Evolutionary conservation across 2,329 filamentous ascomycete genomes (phyloP), one percentile per base, ranked within the genome.

Genomic region (Alternaria triticina): DNA sequence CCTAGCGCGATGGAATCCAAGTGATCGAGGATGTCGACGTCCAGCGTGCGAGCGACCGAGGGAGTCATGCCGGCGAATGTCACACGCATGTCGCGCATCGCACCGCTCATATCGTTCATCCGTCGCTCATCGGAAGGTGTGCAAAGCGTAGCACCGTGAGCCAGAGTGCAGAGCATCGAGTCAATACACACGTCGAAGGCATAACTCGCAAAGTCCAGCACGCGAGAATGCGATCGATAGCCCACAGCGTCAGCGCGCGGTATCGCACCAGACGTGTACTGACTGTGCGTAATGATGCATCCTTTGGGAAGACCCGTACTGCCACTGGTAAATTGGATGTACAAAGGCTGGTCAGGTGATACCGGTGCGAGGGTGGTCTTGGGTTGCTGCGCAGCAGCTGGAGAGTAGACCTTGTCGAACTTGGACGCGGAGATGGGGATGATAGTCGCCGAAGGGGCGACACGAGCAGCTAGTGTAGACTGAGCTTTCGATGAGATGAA

Each of bases 41-140:
- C 73, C 8, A 80, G 64, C 4, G 76, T 76, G 68, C 83, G 70
- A 25, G 75, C 77, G 3, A 80, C 74, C 5, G 77, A 78, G 13
- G 78, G 77, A 12, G 78, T 80, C 76, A 80, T 75, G 13, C 77
- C 74, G 8, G 76, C 77, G 44, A 77, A 66, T 17, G 70, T 79
- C 44, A 80, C 73, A 7, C 70, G 64, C 70, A 79, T 74, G 17
- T 78, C 74, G 12, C 75, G 73, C 70, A 80, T 79, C 0, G 73
- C 76, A 11, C 81, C 82, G 13, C 81, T 78, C 22, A 85, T 77
- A 62, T 85, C 82, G 58, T 84, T 83, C 63, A 84, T 75, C 3
- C 83, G 80, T 17, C 83, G 81, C 15, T 84, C 80, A 44, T 86
- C 84, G 15, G 81, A 77, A 7, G 75, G 76, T 4, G 76, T 78